phyloP scores from a whole-genome alignment of 2,329 filamentous ascomycete species.

The Beauveria scarabaeidicola region DNA sequence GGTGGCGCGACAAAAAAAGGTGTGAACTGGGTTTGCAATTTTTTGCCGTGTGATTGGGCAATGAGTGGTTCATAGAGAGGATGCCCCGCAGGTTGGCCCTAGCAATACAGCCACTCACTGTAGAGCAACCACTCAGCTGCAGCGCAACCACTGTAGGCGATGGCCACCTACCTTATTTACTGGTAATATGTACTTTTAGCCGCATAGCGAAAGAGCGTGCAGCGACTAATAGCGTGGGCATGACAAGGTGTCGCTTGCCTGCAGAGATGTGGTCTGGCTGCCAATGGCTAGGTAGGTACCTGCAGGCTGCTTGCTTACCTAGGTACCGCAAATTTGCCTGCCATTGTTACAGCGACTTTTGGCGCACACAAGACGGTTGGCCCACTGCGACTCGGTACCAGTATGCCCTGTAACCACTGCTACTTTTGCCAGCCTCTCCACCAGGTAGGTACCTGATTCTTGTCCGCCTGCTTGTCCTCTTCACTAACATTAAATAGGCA shows the following conservation, averaged over 20 bases:
- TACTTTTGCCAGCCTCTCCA: background rate
- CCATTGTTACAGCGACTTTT: background rate
- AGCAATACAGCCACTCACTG: background rate
- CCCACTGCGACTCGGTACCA: background rate
- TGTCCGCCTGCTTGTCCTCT: no score
- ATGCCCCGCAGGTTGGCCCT: constrained; percentile 4
- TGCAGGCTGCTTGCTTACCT: no score
- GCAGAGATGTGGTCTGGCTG: no score
- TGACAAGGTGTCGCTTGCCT: no score
- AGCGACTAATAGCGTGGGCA: no score
- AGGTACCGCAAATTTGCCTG: no score
- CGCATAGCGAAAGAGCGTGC: no score
- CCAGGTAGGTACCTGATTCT: no score
- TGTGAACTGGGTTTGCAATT: constrained; percentile 27
- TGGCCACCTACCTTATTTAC: no score
- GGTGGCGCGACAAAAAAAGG: constrained; percentile 26
- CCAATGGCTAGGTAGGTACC: no score
- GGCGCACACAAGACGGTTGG: background rate
- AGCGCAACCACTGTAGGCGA: no score
- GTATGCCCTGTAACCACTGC: background rate
- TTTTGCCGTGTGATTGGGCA: constrained; percentile 32
- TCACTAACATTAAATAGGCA: background rate
- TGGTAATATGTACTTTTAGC: no score
- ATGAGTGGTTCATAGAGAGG: background rate
- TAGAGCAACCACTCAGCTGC: background rate